phyloP scores from a whole-genome alignment of 1,139 yeast genomes.

The Saccharomycopsis hybrid region DNA sequence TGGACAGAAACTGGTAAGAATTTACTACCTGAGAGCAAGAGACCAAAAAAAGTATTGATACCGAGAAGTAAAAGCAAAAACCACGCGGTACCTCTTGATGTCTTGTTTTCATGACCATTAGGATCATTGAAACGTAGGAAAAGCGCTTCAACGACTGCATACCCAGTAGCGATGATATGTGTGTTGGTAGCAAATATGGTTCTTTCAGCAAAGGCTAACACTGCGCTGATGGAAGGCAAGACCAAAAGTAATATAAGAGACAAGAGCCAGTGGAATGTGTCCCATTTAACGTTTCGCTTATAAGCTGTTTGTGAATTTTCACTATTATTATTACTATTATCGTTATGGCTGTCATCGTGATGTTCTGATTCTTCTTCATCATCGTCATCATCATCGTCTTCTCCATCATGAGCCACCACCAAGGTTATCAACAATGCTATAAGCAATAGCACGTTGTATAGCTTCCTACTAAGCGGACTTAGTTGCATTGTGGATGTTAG shows the following conservation, averaged over 20 bases:
- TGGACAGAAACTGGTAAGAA: constrained; percentile 32
- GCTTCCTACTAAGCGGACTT: too few species aligned
- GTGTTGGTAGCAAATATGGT: constrained; percentile 34
- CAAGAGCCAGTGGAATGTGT: constrained; percentile 59
- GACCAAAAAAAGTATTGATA: constrained; percentile 46
- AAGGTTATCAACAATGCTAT: too few species aligned
- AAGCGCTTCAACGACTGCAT: constrained; percentile 49
- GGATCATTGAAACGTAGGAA: constrained; percentile 56
- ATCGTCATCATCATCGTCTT: too few species aligned
- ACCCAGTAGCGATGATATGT: constrained; percentile 35
- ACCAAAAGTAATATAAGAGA: constrained; percentile 42
- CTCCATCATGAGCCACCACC: too few species aligned
- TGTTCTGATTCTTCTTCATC: too few species aligned
- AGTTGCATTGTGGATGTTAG: too few species aligned
- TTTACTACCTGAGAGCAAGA: constrained; percentile 47
- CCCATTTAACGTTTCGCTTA: too few species aligned
- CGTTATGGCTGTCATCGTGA: too few species aligned
- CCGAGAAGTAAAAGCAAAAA: constrained; percentile 44
- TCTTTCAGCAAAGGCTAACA: constrained; percentile 48
- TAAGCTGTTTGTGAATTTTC: too few species aligned
- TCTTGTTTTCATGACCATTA: constrained; percentile 56
- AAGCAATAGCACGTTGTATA: too few species aligned
- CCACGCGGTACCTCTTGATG: constrained; percentile 63
- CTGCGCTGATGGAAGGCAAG: constrained; percentile 49
- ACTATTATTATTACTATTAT: too few species aligned